A percentile compares a stretch with the other conserved stretches of the same genome.
These are phyloP conservation scores for Globisporangium carolinianum DNA, from an alignment of 352 stramenopile genomes.

Conservation along the genomic window DNA sequence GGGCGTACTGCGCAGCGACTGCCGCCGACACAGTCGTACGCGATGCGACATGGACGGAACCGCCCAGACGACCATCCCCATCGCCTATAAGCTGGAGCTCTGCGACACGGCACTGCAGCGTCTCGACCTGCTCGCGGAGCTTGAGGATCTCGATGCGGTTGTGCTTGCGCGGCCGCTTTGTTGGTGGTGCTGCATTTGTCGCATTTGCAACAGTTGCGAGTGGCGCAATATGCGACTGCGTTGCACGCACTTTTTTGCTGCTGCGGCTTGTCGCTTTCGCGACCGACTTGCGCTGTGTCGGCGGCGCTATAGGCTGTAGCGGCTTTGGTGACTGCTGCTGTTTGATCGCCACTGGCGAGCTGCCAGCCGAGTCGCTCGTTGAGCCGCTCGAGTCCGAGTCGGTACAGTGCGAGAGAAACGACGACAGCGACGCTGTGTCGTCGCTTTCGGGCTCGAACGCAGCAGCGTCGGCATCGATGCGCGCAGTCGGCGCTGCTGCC, in stretches of 20 bases:
- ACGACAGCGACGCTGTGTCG: neutral
- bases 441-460: neutral
- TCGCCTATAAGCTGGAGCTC: conserved; percentile 1
- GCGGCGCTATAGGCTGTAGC: too few species aligned
- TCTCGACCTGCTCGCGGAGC: conserved; percentile 2
- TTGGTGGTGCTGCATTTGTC: neutral
- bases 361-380: neutral
- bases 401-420: conserved; percentile 2
- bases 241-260: neutral
- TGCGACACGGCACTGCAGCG: neutral
- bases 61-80: too few species aligned
- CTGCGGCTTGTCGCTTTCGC: neutral
- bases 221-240: neutral
- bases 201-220: neutral
- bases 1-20: conserved; percentile 1
- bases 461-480: neutral
- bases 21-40: neutral
- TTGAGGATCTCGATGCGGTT: conserved; percentile 13
- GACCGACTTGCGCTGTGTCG: neutral
- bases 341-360: neutral
- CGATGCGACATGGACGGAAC: neutral
- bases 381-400: conserved; percentile 3
- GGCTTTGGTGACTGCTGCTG: neutral
- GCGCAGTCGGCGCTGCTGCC: too few species aligned
- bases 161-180: conserved; percentile 9